Conservation (phyloP, 176 grass and related monocot genomes). For the Secale cereale region DNA sequence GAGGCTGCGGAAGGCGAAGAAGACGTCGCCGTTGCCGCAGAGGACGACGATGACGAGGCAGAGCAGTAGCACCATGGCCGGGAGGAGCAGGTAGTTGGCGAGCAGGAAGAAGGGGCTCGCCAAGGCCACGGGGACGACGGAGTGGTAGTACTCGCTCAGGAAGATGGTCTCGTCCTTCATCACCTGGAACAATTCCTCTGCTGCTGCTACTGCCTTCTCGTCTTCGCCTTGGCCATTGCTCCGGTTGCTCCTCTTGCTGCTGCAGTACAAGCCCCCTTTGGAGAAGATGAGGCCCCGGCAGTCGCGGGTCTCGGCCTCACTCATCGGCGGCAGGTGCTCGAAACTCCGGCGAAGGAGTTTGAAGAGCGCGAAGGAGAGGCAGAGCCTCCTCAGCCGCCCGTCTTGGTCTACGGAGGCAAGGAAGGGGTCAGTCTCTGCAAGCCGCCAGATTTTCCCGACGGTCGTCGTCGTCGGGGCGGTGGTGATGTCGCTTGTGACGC, state of each 20-base stretch:
- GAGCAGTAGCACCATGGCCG: neutral
- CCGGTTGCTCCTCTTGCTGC: neutral
- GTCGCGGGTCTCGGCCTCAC: neutral
- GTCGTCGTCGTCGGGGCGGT: neutral
- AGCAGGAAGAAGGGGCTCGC: slow-evolving; percentile 13
- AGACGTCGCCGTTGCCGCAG: neutral
- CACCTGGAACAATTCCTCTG: neutral
- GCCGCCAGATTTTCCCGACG: neutral
- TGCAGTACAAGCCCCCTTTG: neutral
- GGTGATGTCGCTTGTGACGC: neutral
- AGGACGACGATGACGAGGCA: neutral
- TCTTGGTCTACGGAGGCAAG: neutral
- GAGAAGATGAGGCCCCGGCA: neutral
- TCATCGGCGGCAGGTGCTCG: neutral
- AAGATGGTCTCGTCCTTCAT: slow-evolving; percentile 5
- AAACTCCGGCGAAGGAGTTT: slow-evolving; percentile 21
- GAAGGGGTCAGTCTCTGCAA: neutral
- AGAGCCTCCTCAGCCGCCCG: slow-evolving; percentile 13
- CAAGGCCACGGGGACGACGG: neutral
- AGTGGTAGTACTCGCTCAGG: slow-evolving; percentile 20
- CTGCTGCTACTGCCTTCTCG: neutral
- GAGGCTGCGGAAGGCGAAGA: neutral
- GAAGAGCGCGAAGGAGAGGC: slow-evolving; percentile 31
- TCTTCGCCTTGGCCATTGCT: neutral
- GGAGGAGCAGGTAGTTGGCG: neutral